Conservation (phyloP, 345 rosid genomes). For the Gossypium sturtianum region DNA sequence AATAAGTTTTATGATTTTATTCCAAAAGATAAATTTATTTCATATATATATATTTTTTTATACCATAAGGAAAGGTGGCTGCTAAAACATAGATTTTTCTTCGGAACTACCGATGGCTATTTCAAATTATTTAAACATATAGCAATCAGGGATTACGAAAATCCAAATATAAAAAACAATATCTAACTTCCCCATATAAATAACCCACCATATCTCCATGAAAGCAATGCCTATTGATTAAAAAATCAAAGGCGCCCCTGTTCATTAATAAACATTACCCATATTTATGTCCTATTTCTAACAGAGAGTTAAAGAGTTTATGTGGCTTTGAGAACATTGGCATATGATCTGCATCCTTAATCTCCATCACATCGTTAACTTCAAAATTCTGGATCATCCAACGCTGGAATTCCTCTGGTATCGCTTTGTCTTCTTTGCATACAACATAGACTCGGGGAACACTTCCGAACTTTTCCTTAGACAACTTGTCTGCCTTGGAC, state of each 20-base stretch:
- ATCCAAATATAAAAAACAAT: too few species aligned
- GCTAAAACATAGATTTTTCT: too few species aligned
- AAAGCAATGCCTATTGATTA: neutral
- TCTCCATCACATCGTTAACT: slow-evolving; percentile 25
- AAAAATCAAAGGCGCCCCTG: neutral
- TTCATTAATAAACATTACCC: neutral
- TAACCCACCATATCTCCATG: neutral
- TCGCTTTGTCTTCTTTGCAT: slow-evolving; percentile 21
- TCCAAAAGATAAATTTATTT: too few species aligned
- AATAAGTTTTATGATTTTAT: too few species aligned
- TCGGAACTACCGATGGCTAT: too few species aligned
- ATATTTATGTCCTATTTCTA: slow-evolving; percentile 17
- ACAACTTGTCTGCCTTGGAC: slow-evolving; percentile 17
- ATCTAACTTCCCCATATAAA: neutral
- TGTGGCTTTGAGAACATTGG: slow-evolving; percentile 35
- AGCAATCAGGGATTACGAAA: too few species aligned
- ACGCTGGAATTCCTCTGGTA: slow-evolving; percentile 20
- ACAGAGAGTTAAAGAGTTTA: slow-evolving; percentile 26
- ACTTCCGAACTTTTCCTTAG: slow-evolving; percentile 19
- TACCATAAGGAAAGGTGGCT: too few species aligned
- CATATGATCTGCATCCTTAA: slow-evolving; percentile 34
- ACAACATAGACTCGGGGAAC: slow-evolving; percentile 18
- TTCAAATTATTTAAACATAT: too few species aligned
- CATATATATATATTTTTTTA: too few species aligned
- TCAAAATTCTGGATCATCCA: slow-evolving; percentile 30